phyloP scores from a whole-genome alignment of 208 protist genomes.

The Crithidia acanthocephali region DNA sequence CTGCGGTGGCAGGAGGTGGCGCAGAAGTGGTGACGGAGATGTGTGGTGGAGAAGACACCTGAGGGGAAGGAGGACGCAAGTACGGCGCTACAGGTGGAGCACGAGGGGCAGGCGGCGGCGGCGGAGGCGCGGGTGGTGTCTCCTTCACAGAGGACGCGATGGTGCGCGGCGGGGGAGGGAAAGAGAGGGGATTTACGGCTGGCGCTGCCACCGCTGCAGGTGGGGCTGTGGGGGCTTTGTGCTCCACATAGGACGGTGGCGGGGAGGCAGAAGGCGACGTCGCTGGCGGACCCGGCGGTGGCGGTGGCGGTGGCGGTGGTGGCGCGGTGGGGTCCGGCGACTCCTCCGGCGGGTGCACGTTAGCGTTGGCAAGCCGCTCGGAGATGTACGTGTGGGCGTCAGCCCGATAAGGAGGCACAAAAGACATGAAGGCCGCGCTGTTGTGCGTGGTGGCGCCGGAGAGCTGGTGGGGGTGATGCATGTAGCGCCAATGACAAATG shows the following conservation, averaged over 20 bases:
- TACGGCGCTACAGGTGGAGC: background rate
- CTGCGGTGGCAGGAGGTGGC: background rate
- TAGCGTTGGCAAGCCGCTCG: conserved; percentile 5
- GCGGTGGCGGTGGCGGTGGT: background rate
- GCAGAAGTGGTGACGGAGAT: background rate
- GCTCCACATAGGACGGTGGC: background rate
- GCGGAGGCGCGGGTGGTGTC: background rate
- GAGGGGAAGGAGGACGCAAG: background rate
- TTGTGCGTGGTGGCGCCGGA: background rate
- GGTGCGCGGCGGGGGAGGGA: background rate
- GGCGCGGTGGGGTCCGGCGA: conserved; percentile 7
- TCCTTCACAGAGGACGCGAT: background rate
- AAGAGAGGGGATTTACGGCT: background rate
- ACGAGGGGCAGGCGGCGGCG: background rate
- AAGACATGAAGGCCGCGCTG: conserved; percentile 5
- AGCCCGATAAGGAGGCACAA: conserved; percentile 23
- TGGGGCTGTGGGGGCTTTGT: background rate
- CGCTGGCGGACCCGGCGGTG: conserved; percentile 3
- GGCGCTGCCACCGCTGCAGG: background rate
- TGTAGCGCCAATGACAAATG: background rate
- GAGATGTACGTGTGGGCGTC: conserved; percentile 14
- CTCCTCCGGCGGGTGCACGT: background rate
- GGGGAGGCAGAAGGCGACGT: background rate
- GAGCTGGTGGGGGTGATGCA: background rate
- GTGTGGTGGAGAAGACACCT: background rate